Conservation (phyloP, 495 filamentous ascomycete genomes). For the Tuber microsphaerosporum region DNA sequence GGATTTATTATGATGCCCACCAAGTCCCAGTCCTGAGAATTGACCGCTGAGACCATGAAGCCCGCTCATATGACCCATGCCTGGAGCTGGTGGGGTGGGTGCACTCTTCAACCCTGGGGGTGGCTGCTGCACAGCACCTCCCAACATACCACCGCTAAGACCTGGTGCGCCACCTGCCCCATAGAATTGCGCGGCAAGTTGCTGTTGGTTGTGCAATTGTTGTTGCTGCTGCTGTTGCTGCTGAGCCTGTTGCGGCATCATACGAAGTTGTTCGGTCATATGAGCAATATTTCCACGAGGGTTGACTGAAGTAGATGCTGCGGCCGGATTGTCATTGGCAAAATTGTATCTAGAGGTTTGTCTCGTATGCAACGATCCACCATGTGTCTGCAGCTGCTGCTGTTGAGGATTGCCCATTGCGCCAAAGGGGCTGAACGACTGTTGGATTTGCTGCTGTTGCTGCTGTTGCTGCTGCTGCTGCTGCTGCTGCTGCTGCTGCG, state of each 20-base stretch:
- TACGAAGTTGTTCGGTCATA: constrained; percentile 79
- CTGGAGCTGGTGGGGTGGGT: constrained; percentile 65
- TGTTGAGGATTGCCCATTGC: constrained; percentile 27
- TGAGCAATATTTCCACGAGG: constrained; percentile 74
- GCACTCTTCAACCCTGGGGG: constrained; percentile 93
- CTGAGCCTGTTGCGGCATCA: constrained; percentile 68
- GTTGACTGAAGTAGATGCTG: constrained; percentile 61
- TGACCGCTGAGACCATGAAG: constrained; percentile 62
- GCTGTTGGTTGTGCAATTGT: constrained; percentile 54
- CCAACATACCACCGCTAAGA: constrained; percentile 26
- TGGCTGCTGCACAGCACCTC: constrained; percentile 66
- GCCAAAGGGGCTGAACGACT: constrained; percentile 34
- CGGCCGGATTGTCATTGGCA: constrained; percentile 60
- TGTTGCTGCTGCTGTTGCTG: constrained; percentile 39
- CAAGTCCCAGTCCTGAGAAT: constrained; percentile 36
- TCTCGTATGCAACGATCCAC: constrained; percentile 51
- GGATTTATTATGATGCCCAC: constrained; percentile 35
- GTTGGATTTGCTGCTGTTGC: constrained; percentile 27
- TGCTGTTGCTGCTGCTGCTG: constrained; percentile 29
- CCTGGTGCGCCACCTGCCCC: constrained; percentile 45
- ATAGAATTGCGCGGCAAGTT: constrained; percentile 56
- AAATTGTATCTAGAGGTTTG: constrained; percentile 87
- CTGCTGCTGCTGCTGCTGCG: constrained; percentile 24
- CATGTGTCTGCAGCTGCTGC: constrained; percentile 33
- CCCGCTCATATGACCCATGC: constrained; percentile 49